Evolutionary conservation across 305 asterid genomes (phyloP), one percentile per base, ranked within the genome.

Genomic region (Fraxinus sp.): DNA sequence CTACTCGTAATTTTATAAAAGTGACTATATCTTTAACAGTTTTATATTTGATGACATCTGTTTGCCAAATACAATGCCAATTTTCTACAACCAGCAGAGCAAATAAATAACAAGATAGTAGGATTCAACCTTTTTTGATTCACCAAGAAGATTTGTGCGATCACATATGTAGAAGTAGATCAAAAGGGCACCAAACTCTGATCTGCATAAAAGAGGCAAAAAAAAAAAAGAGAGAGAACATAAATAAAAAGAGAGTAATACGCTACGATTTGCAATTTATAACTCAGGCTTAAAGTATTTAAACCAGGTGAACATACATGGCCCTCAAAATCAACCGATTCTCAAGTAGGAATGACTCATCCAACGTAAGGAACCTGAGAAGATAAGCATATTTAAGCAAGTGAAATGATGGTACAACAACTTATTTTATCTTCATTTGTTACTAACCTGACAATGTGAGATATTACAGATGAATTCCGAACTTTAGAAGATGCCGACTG

Each of bases 111-210:
- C 28, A 36, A 41, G 26, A 75, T 66, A 77, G 75, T 76, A 71
- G 43, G 75, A 71, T 41, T 2, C 26, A 28, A 95, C 97, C 98
- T 94, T 93, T 86, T 88, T 90, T 30, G 97, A 93, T 90, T 93
- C 94, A 80, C 95, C 97, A 80, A 95, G 89, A 81, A 95, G 79
- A 91, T 91, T 88, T 87, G 98, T 95, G 64, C 97, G 98, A 84
- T 95, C 98, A 64, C 95, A 92, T 78, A 93, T 57, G 91, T 90
- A 95, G 83, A 90, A 92, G 85, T 95, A 93, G 84, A 90, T 81
- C 85, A 95, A 84, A 86, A 95, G 90, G 85, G 91, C 94, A 77
- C 98, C 97, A 87, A 93, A 90, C 90, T 93, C 98, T 80, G 98
- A 91, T 71, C 98, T 95, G 90, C 85, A 88, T 4, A 55, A 24